Evolutionary conservation across 495 filamentous ascomycete species (phyloP), one percentile per base, ranked within the genome.

Genomic region (Penicillium malachiteum): DNA sequence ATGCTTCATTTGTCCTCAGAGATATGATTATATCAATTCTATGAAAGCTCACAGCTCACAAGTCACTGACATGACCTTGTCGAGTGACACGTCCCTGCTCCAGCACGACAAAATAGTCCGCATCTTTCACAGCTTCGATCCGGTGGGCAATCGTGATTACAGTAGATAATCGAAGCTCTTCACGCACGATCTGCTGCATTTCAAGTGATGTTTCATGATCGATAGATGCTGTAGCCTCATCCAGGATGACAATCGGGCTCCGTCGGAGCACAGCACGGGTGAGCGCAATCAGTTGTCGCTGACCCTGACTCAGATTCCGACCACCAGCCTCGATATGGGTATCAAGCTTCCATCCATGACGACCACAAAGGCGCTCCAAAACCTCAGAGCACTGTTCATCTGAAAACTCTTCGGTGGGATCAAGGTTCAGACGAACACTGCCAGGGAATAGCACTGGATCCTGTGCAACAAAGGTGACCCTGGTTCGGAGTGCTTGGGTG

Each of bases 101-200:
- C 51, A 96, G 66, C 40, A 87, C 81, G 18, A 94, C 73, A 65
- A 84, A 89, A 54, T 81, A 89, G 60, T 88, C 82, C 14, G 89
- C 89, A 63, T 87, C 82, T 68, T 80, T 81, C n/a, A 92, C 88
- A 18, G 89, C 89, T 66, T 92, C 89, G 21, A 89, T 64, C 41
- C 89, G 84, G 78, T 96, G 91, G 40, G 90, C 91, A 71, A 96
- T 91, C 4, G 88, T 92, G 46, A 96, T 85, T 12, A 96, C 90
- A 3, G 91, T 96, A 57, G 88, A 92, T 37, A 85, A 74, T 45
- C 69, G 75, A 73, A 94, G 75, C 75, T 93, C 90, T 59, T 89
- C 85, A 32, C 87, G 71, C 51, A 96, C 65, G 34, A 94, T 75
- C 61, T 84, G 77, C 74, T 96, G 90, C 44, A 94, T 90, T 51